These are phyloP conservation scores for Taphrina flavorubra DNA, from an alignment of 1,139 yeast species.

Conservation along the genomic window DNA sequence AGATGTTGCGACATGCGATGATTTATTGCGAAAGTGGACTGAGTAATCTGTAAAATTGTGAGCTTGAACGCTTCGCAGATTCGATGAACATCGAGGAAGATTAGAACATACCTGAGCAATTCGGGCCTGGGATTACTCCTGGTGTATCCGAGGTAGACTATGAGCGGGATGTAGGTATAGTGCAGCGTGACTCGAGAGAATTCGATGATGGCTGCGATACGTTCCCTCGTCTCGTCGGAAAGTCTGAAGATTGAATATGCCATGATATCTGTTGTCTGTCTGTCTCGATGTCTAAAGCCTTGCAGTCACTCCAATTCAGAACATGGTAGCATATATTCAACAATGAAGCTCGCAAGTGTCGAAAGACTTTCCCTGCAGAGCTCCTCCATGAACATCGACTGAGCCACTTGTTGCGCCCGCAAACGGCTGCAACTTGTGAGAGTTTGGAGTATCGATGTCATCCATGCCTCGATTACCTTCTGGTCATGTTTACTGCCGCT, in stretches of 20 bases:
- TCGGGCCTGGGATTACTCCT: constrained; percentile 37
- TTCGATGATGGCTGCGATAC: constrained; percentile 36
- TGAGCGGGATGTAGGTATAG: constrained; percentile 38
- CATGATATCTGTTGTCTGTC: constrained; percentile 2
- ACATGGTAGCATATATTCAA: neutral
- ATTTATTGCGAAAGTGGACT: constrained; percentile 30
- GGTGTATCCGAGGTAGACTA: constrained; percentile 40
- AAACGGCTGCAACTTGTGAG: too few relatives aligned
- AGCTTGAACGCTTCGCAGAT: too few relatives aligned
- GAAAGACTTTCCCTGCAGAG: constrained; percentile 10
- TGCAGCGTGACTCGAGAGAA: constrained; percentile 37
- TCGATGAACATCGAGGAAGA: too few relatives aligned
- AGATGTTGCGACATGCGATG: too few relatives aligned
- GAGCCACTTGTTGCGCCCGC: too few relatives aligned
- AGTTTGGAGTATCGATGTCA: too few relatives aligned
- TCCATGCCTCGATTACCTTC: too few relatives aligned
- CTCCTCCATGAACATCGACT: neutral
- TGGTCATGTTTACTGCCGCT: too few relatives aligned
- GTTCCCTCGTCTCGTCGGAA: constrained; percentile 40
- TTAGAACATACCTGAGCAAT: constrained; percentile 19
- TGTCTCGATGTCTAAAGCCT: too few relatives aligned
- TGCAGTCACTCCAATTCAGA: too few relatives aligned
- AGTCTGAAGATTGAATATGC: constrained; percentile 36
- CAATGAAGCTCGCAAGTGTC: neutral
- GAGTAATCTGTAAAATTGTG: constrained; percentile 7